Evolutionary conservation across 1,284 basidiomycete species (phyloP).

Genomic region (Puccinia novopanici): DNA sequence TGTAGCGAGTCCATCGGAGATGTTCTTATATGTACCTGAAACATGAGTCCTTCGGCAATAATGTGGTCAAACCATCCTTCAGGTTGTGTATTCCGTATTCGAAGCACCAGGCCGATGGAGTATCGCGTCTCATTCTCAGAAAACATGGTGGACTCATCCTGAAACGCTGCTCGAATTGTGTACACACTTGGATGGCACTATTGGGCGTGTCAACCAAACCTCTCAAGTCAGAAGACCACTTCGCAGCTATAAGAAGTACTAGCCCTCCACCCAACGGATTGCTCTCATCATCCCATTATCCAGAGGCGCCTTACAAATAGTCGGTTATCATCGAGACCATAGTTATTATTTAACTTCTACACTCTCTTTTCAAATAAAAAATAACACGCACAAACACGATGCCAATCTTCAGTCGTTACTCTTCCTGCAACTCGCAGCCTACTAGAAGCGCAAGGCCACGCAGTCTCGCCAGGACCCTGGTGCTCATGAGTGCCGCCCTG

Average conservation of each 20-base stretch:
- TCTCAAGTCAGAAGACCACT: not conserved
- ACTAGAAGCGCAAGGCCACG: not conserved
- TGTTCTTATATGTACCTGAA: not conserved
- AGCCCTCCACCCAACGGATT: no score
- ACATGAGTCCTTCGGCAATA: not conserved
- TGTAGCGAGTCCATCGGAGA: no score
- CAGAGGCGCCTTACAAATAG: not conserved
- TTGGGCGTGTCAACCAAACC: not conserved
- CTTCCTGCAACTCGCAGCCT: not conserved
- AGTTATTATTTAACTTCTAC: not conserved
- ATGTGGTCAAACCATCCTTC: slow-evolving; percentile 7
- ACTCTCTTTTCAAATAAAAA: not conserved
- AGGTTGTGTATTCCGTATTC: not conserved
- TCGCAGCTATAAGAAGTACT: not conserved
- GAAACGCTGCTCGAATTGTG: not conserved
- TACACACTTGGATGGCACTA: not conserved
- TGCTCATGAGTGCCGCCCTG: slow-evolving; percentile 7
- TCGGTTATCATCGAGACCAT: not conserved
- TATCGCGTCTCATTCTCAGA: slow-evolving; percentile 4
- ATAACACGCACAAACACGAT: not conserved
- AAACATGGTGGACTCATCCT: not conserved
- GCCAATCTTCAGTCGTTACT: not conserved
- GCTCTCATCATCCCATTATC: not conserved
- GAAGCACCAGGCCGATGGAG: not conserved
- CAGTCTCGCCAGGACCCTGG: not conserved